Percentiles rank a stretch among this genome's conserved stretches.
Conservation (phyloP, 176 grass and related monocot species). For the Cenchrus purpureus region DNA sequence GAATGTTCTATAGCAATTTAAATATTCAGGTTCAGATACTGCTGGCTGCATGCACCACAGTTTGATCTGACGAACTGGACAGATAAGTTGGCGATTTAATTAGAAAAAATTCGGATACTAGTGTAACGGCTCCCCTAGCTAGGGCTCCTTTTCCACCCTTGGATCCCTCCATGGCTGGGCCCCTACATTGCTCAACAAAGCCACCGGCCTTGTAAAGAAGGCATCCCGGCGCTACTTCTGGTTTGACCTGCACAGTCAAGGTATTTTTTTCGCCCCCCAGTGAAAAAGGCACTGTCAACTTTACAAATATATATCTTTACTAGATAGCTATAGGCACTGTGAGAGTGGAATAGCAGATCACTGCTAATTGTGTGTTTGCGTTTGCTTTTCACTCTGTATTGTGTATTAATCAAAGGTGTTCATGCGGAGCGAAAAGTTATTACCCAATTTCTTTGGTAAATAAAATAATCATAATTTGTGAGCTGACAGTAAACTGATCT, state of each 20-base stretch:
- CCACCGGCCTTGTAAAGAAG: conserved; percentile 27
- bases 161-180: conserved; percentile 58
- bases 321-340: background rate
- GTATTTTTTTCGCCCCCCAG: background rate
- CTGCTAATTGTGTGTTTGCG: background rate
- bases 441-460: background rate
- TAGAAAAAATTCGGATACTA: too few relatives aligned
- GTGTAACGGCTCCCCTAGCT: conserved; percentile 47
- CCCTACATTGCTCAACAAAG: conserved; percentile 57
- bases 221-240: conserved; percentile 24
- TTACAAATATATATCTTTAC: conserved; percentile 7
- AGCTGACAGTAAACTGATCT: background rate
- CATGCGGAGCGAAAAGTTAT: background rate
- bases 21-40: conserved; percentile 37
- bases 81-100: conserved; percentile 36
- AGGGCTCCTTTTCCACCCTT: conserved; percentile 37
- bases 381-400: background rate
- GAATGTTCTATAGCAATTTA: conserved; percentile 55
- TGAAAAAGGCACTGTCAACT: conserved; percentile 35
- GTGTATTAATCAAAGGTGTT: background rate
- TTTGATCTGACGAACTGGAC: conserved; percentile 37
- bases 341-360: background rate
- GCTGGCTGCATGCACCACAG: too few relatives aligned
- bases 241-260: conserved; percentile 52
- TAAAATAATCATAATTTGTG: background rate